Base-by-base conservation (phyloP, 495 filamentous ascomycete genomes). In the Pyrenopolyporus hunteri region DNA sequence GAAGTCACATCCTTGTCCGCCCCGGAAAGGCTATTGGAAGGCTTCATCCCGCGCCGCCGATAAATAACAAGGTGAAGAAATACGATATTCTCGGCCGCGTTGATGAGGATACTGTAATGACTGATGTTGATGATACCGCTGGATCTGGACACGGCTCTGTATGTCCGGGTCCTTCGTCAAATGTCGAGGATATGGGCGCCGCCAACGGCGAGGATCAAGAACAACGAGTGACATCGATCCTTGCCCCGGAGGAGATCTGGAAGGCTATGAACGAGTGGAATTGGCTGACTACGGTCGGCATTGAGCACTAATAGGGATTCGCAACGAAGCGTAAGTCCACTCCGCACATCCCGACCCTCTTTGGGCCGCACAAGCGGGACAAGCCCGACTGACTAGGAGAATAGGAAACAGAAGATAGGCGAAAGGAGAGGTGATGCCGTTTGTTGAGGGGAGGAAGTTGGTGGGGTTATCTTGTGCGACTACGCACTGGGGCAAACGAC, bases 191-290 rank as follows among this genome's bases (percentile, higher is more conserved):
- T n/a, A n/a, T n/a, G n/a, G 39, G 10, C 8, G 11, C 51, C n/a
- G 4, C 8, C 5, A 13, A 40, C 26, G 22, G 22, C 17, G 6
- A n/a, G 1, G 47, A 17, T 8, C 6, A 10, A 17, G 48, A 56
- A 20, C 19, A 50, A 9, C 50, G 49, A n/a, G 44, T 64, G 0
- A 19, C 9, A 1, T 65, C 62, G 11, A 55, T 52, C 37, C 40
- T 66, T 11, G 20, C 43, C 8, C 0, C 13, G 2, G 26, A 51
- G 3, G 63, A 66, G 0, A 46, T 66, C 6, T 61, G 57, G 52
- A 52, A 48, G 35, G 57, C 52, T 2, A 61, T 59, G 57, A 66
- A 49, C 13, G 63, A 66, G 33, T 7, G 25, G 7, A 61, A 57
- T 8, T 66, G 57, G 57, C 35, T 66, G 13, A 66, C 40, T 8